Percentiles rank a stretch among this genome's conserved stretches.
phyloP scores from a whole-genome alignment of 2,329 filamentous ascomycete species.

The Venturia carpophila region DNA sequence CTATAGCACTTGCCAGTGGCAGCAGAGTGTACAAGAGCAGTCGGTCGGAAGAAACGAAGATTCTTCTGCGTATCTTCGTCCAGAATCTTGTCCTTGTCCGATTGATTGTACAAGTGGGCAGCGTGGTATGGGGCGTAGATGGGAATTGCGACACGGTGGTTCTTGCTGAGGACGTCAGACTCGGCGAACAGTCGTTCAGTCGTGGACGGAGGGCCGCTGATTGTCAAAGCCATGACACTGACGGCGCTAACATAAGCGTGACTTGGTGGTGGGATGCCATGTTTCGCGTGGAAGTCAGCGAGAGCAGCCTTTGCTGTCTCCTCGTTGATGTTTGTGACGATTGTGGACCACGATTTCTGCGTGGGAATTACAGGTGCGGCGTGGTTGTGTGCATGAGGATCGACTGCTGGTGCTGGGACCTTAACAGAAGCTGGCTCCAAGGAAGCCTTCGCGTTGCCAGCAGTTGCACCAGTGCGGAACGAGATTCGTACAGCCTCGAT shows the following conservation, averaged over 20 bases:
- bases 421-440: slow-evolving; percentile 38
- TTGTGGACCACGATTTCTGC: slow-evolving; percentile 59
- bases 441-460: slow-evolving; percentile 36
- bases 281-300: slow-evolving; percentile 49
- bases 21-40: slow-evolving; percentile 40
- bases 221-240: slow-evolving; percentile 51
- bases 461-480: slow-evolving; percentile 52
- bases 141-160: slow-evolving; percentile 46
- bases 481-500: slow-evolving; percentile 58
- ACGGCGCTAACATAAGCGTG: slow-evolving; percentile 53
- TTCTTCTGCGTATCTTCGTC: slow-evolving; percentile 33
- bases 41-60: slow-evolving; percentile 36
- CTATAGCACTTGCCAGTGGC: slow-evolving; percentile 39
- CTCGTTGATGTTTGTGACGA: slow-evolving; percentile 51
- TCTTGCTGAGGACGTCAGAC: slow-evolving; percentile 40
- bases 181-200: slow-evolving; percentile 46
- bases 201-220: slow-evolving; percentile 50
- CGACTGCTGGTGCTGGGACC: background rate
- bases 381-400: slow-evolving; percentile 22
- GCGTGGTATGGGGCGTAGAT: slow-evolving; percentile 55
- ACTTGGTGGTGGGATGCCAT: slow-evolving; percentile 43
- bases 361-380: slow-evolving; percentile 32
- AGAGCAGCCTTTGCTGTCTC: slow-evolving; percentile 45
- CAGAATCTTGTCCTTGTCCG: slow-evolving; percentile 46
- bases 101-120: slow-evolving; percentile 44